Percentiles rank a stretch among this genome's conserved stretches.
Evolutionary conservation across 306 rosid genomes (phyloP).

Genomic region (Mimosa pudica): DNA sequence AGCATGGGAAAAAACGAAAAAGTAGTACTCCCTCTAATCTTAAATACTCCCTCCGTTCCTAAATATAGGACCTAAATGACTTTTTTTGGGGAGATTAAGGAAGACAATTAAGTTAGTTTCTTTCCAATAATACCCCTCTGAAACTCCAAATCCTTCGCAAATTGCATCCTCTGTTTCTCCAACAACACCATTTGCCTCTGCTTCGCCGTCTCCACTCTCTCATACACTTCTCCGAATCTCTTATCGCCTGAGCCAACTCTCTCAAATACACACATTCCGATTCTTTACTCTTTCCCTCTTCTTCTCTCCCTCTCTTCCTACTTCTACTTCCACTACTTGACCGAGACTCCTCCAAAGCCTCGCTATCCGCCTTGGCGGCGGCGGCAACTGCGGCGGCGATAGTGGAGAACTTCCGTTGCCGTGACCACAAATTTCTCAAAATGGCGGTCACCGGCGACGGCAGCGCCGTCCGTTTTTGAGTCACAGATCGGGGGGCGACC

Average conservation of each 20-base stretch:
- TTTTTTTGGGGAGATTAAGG: no score
- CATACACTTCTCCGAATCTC: conserved; percentile 57
- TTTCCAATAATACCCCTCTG: no score
- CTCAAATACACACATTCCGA: conserved; percentile 43
- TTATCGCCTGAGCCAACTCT: conserved; percentile 56
- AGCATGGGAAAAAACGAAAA: no score
- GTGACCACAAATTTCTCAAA: conserved; percentile 24
- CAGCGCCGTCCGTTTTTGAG: conserved; percentile 52
- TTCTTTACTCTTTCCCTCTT: conserved; percentile 12
- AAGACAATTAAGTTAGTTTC: no score
- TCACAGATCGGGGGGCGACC: conserved; percentile 62
- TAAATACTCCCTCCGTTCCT: no score
- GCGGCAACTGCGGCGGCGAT: conserved; percentile 51
- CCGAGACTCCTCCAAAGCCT: conserved; percentile 40
- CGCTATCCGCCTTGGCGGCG: conserved; percentile 44
- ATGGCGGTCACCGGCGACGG: conserved; percentile 17
- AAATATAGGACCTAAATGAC: no score
- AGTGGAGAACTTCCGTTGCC: conserved; percentile 54
- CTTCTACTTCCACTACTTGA: conserved; percentile 30
- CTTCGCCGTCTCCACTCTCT: conserved; percentile 64
- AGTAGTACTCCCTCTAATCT: no score
- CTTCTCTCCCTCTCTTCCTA: conserved; percentile 28
- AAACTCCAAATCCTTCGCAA: conserved; percentile 68
- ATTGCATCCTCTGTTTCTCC: conserved; percentile 78
- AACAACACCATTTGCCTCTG: conserved; percentile 65